phyloP scores from a whole-genome alignment of 2,329 filamentous ascomycete species.

The Verticillium longisporum region DNA sequence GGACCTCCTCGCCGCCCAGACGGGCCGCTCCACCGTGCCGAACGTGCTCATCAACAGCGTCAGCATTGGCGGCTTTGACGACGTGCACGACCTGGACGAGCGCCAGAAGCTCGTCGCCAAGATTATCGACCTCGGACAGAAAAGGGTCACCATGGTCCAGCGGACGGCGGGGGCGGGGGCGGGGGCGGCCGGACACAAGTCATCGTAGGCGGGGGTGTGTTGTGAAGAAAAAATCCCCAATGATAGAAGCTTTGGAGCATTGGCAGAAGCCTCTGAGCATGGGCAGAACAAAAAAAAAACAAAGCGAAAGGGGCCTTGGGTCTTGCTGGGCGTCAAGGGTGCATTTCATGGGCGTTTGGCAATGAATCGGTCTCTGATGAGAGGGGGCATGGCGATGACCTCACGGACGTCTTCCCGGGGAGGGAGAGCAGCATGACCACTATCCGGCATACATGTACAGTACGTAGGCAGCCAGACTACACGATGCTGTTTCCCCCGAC shows the following conservation, averaged over 20 bases:
- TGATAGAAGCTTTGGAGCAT: neutral
- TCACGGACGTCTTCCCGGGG: neutral
- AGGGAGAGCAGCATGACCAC: neutral
- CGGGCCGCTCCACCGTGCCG: constrained; percentile 79
- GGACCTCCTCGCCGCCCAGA: constrained; percentile 61
- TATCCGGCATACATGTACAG: neutral
- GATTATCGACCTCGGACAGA: constrained; percentile 67
- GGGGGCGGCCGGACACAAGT: neutral
- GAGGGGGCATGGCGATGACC: neutral
- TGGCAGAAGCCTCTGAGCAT: neutral
- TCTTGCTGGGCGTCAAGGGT: neutral
- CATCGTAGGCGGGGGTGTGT: neutral
- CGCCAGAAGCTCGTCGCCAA: constrained; percentile 62
- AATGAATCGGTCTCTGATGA: neutral
- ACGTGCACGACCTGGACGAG: constrained; percentile 66
- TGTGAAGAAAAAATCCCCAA: neutral
- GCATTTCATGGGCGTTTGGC: neutral
- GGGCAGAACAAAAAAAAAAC: neutral
- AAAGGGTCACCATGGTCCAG: constrained; percentile 49
- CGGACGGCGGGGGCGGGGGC: constrained; percentile 23
- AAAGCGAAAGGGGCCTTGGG: neutral
- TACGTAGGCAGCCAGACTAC: neutral
- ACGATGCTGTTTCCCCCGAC: neutral
- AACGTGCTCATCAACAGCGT: constrained; percentile 85
- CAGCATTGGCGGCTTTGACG: constrained; percentile 86